These are phyloP conservation scores for Angomonas desouzai DNA, from an alignment of 208 protist genomes.

Conservation along the genomic window DNA sequence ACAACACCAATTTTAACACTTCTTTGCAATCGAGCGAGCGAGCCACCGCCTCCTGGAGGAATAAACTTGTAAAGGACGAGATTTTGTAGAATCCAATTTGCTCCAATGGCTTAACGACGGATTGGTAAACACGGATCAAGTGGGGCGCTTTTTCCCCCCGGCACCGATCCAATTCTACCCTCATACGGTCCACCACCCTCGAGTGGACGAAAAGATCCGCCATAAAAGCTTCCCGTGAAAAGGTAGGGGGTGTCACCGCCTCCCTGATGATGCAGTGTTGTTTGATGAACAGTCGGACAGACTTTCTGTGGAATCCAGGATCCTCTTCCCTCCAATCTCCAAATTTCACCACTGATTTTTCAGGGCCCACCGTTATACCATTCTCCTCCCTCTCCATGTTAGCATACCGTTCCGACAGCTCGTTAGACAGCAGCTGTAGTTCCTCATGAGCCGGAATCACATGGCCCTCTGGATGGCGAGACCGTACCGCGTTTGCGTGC, in stretches of 20 bases:
- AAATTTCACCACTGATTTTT: slow-evolving; percentile 3
- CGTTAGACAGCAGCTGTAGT: slow-evolving; percentile 15
- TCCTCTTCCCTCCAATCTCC: slow-evolving; percentile 1
- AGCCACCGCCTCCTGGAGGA: background rate
- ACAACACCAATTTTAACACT: background rate
- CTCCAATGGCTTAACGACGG: background rate
- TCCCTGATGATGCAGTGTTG: slow-evolving; percentile 7
- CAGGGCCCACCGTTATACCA: background rate
- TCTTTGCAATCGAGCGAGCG: background rate
- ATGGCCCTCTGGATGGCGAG: too few relatives aligned
- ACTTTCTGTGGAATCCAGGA: background rate
- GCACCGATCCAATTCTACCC: background rate
- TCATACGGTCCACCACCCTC: background rate
- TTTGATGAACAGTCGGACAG: background rate
- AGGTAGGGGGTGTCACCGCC: slow-evolving; percentile 4
- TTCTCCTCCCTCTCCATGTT: background rate
- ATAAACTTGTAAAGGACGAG: background rate
- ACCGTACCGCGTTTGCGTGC: background rate
- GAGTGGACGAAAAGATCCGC: background rate
- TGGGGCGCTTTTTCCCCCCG: background rate
- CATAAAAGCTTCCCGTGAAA: slow-evolving; percentile 1
- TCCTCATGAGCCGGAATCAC: background rate
- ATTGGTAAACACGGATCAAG: background rate
- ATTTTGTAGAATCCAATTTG: background rate
- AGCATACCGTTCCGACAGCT: slow-evolving; percentile 16